Evolutionary conservation across 495 filamentous ascomycete genomes (phyloP).

Genomic region (Pseudotulostoma volvatum): DNA sequence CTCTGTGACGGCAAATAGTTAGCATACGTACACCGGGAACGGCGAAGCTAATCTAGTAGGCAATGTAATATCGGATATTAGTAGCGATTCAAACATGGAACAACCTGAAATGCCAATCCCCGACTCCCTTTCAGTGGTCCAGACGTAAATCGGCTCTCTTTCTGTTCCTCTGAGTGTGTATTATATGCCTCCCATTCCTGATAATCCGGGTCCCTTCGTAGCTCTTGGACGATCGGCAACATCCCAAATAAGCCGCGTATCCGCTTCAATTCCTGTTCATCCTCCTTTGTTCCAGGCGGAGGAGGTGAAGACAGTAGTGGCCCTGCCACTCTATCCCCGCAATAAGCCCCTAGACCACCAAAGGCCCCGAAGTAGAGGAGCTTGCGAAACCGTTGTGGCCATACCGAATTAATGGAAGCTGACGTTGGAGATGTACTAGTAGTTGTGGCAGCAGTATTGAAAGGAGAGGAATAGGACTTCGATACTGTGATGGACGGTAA

Average conservation of each 20-base stretch:
- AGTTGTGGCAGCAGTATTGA: too few relatives aligned
- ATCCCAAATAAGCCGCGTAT: constrained; percentile 17
- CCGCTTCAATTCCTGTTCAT: constrained; percentile 11
- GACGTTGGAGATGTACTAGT: too few relatives aligned
- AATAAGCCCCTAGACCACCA: constrained; percentile 15
- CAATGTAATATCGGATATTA: too few relatives aligned
- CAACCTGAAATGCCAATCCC: constrained; percentile 28
- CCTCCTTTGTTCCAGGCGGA: constrained; percentile 18
- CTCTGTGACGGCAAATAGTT: constrained; percentile 17
- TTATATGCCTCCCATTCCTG: constrained; percentile 39
- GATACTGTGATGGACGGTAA: too few relatives aligned
- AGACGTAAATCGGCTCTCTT: constrained; percentile 20
- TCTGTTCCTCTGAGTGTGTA: constrained; percentile 24
- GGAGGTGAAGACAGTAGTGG: constrained; percentile 15
- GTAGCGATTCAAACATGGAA: constrained; percentile 4
- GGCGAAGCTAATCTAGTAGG: constrained; percentile 1
- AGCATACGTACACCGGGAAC: constrained; percentile 11
- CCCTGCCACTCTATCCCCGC: constrained; percentile 13
- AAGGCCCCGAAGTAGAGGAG: constrained; percentile 7
- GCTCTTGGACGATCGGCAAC: constrained; percentile 36
- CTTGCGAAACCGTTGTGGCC: neutral
- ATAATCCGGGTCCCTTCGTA: constrained; percentile 38
- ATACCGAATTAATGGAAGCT: too few relatives aligned
- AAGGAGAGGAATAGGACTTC: too few relatives aligned
- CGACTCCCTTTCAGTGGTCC: constrained; percentile 25